Conservation (phyloP, 2,329 filamentous ascomycete species). For the Aspergillus puulaauensis region DNA sequence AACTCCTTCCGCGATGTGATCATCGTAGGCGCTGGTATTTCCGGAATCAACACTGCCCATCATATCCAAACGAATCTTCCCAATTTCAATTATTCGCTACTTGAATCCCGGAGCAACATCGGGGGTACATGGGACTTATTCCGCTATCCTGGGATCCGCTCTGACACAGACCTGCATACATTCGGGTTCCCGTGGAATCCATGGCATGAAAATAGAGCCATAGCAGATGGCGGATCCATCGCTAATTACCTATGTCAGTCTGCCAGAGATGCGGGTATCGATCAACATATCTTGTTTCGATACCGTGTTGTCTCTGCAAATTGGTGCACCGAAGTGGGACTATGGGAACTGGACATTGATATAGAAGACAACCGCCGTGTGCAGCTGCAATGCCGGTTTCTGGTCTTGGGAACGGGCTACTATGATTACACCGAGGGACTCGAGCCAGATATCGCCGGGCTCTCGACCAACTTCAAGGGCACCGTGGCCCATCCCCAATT, state of each 20-base stretch:
- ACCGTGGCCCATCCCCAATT: slow-evolving; percentile 69
- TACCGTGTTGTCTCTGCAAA: slow-evolving; percentile 52
- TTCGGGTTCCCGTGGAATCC: slow-evolving; percentile 71
- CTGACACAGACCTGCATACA: slow-evolving; percentile 62
- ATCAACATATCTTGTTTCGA: slow-evolving; percentile 54
- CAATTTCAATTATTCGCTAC: slow-evolving; percentile 59
- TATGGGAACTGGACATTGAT: slow-evolving; percentile 53
- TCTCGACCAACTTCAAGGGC: slow-evolving; percentile 63
- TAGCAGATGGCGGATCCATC: slow-evolving; percentile 56
- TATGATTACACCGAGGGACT: slow-evolving; percentile 65
- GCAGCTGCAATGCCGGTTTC: slow-evolving; percentile 43
- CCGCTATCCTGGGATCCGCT: slow-evolving; percentile 70
- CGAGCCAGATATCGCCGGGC: slow-evolving; percentile 61
- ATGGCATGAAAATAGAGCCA: slow-evolving; percentile 57
- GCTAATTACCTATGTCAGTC: slow-evolving; percentile 55
- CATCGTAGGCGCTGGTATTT: slow-evolving; percentile 72
- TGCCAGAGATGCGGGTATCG: slow-evolving; percentile 53
- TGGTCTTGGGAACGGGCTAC: slow-evolving; percentile 66
- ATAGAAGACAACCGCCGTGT: slow-evolving; percentile 22
- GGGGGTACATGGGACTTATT: slow-evolving; percentile 81
- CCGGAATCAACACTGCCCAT: slow-evolving; percentile 73
- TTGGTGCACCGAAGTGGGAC: slow-evolving; percentile 56
- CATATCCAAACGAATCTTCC: slow-evolving; percentile 63
- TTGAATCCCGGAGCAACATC: slow-evolving; percentile 65
- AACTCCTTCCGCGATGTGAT: slow-evolving; percentile 50